Evolutionary conservation across 1,284 basidiomycete species (phyloP).

Genomic region (Albatrellus sp.): DNA sequence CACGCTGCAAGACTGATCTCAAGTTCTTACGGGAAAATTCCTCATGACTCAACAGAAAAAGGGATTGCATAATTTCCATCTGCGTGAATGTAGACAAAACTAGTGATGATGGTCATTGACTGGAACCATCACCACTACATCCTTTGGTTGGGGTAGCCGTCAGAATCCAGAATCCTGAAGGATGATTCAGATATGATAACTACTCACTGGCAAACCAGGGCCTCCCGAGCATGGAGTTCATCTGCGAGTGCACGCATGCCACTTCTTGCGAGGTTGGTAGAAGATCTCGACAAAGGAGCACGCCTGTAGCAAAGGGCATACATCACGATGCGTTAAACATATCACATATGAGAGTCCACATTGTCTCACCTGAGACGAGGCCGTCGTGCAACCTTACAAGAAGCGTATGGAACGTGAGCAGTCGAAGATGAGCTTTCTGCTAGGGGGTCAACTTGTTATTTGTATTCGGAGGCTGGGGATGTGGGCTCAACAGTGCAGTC

Average conservation of each 20-base stretch:
- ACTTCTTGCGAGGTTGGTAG: slow-evolving; percentile 13
- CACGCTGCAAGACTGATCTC: too few relatives aligned
- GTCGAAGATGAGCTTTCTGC: slow-evolving; percentile 17
- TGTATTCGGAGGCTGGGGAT: slow-evolving; percentile 10
- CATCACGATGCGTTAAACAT: too few relatives aligned
- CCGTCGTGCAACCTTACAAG: slow-evolving; percentile 28
- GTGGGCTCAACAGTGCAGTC: not conserved
- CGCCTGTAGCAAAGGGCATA: not conserved
- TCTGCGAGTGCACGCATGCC: slow-evolving; percentile 14
- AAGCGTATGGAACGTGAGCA: slow-evolving; percentile 27
- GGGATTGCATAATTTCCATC: slow-evolving; percentile 1
- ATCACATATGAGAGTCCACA: slow-evolving; percentile 1
- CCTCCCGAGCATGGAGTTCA: slow-evolving; percentile 11
- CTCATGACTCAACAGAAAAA: not conserved
- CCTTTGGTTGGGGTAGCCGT: not conserved
- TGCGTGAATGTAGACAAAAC: not conserved
- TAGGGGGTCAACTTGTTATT: not conserved
- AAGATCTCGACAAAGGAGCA: slow-evolving; percentile 11
- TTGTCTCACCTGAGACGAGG: slow-evolving; percentile 18
- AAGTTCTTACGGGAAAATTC: too few relatives aligned
- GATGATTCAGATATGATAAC: not conserved
- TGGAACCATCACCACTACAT: not conserved
- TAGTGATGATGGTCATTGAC: not conserved
- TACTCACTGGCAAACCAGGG: slow-evolving; percentile 7
- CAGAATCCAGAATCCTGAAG: not conserved